These are phyloP conservation scores for Leccinum rimulosum DNA, from an alignment of 768 basidiomycete genomes.

Conservation along the genomic window DNA sequence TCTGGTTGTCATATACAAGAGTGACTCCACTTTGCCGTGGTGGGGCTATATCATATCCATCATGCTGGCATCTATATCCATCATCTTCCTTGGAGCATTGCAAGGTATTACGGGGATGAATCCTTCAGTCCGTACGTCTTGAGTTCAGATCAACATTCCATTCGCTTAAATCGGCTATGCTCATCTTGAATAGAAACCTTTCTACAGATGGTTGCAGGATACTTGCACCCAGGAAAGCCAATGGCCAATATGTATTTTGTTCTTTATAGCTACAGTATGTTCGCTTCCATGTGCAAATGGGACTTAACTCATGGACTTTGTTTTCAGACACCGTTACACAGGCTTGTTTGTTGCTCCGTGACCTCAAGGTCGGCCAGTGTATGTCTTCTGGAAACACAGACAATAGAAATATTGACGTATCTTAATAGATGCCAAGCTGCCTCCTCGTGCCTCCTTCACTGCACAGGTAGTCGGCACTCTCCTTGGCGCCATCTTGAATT, in stretches of 20 bases:
- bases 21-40: conserved; percentile 55
- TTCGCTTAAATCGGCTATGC: neutral
- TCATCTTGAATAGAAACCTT: conserved; percentile 23
- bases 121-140: conserved; percentile 20
- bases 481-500: conserved; percentile 49
- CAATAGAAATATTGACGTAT: conserved; percentile 36
- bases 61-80: conserved; percentile 46
- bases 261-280: conserved; percentile 47
- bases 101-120: conserved; percentile 45
- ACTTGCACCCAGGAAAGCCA: conserved; percentile 36
- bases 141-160: neutral
- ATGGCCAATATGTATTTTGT: conserved; percentile 45
- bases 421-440: conserved; percentile 46
- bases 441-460: conserved; percentile 61
- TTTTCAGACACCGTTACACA: conserved; percentile 49
- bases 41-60: conserved; percentile 57
- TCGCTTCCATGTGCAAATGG: neutral
- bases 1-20: conserved; percentile 53
- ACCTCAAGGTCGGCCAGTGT: conserved; percentile 46
- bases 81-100: conserved; percentile 54
- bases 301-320: conserved; percentile 27
- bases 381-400: neutral
- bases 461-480: conserved; percentile 57
- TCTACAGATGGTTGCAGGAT: conserved; percentile 38
- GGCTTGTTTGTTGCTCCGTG: conserved; percentile 51